These are phyloP conservation scores for Neofusicoccum ribis DNA, from an alignment of 2,329 filamentous ascomycete species.

Conservation along the genomic window DNA sequence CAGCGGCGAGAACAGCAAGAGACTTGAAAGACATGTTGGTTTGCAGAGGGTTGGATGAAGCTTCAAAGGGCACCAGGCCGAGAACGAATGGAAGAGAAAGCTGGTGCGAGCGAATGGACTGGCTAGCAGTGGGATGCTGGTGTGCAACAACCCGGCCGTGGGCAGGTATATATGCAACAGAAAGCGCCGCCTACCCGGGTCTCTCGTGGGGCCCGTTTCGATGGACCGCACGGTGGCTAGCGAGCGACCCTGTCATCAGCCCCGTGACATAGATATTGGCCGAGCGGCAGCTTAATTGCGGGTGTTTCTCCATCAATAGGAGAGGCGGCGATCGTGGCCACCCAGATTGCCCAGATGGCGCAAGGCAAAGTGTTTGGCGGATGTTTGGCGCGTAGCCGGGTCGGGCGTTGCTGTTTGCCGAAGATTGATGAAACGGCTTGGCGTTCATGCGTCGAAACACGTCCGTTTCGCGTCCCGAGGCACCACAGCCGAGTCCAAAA, in stretches of 20 bases:
- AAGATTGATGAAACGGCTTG: constrained; percentile 16
- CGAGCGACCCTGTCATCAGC: constrained; percentile 3
- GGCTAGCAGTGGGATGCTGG: constrained; percentile 12
- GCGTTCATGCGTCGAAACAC: constrained; percentile 17
- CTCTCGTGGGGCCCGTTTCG: neutral
- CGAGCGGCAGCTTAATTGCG: constrained; percentile 3
- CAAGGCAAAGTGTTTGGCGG: neutral
- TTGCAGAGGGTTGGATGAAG: neutral
- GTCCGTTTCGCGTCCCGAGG: constrained; percentile 5
- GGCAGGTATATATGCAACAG: constrained; percentile 11
- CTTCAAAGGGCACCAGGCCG: constrained; percentile 11
- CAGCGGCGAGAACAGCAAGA: constrained; percentile 12
- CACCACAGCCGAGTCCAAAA: constrained; percentile 1
- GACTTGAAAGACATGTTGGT: constrained; percentile 17
- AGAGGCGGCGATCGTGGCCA: neutral
- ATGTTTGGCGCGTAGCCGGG: constrained; percentile 7
- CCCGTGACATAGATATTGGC: neutral
- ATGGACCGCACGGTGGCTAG: neutral
- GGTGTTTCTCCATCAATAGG: constrained; percentile 17
- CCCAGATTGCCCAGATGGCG: constrained; percentile 2
- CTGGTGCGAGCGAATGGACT: constrained; percentile 2
- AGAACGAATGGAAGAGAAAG: constrained; percentile 9
- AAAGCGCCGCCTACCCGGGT: neutral
- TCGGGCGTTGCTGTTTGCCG: neutral
- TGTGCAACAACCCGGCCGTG: neutral